These are phyloP conservation scores for Hyphodiscus hymeniophilus DNA, from an alignment of 495 filamentous ascomycete genomes.

Conservation along the genomic window DNA sequence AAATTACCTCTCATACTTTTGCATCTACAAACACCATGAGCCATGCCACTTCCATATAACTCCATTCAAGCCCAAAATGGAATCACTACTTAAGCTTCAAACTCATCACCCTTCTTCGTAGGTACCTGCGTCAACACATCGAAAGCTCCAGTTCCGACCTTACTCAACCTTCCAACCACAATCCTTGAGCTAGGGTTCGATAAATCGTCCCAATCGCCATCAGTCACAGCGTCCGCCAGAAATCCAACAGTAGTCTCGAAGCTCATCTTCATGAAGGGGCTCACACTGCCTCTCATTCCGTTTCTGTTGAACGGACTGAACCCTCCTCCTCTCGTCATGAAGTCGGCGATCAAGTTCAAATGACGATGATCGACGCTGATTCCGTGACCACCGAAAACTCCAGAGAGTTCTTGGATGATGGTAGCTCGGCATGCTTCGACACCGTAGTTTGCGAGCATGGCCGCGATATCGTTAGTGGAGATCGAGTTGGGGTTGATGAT, in stretches of 20 bases:
- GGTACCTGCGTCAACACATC: constrained; percentile 56
- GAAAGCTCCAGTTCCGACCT: constrained; percentile 83
- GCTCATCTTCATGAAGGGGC: constrained; percentile 94
- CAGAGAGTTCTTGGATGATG: constrained; percentile 80
- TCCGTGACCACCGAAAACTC: constrained; percentile 84
- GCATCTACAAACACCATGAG: neutral
- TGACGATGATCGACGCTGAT: constrained; percentile 91
- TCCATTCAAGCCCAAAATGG: neutral
- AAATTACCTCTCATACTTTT: too few species aligned
- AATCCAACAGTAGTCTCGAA: constrained; percentile 96
- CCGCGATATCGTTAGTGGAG: constrained; percentile 85
- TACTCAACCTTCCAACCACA: constrained; percentile 73
- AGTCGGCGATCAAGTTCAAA: constrained; percentile 90
- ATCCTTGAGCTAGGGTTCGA: constrained; percentile 79
- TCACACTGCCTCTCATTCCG: constrained; percentile 72
- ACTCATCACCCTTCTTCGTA: constrained; percentile 12
- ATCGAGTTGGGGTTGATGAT: constrained; percentile 81
- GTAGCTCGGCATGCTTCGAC: constrained; percentile 84
- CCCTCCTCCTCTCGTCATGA: constrained; percentile 84
- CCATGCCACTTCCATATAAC: neutral
- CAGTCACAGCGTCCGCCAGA: constrained; percentile 81
- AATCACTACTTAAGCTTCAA: neutral
- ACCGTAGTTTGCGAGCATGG: constrained; percentile 78
- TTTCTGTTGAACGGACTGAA: constrained; percentile 89
- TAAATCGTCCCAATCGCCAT: constrained; percentile 84